Evolutionary conservation across 2,329 filamentous ascomycete genomes (phyloP).

Genomic region (Penicillium hordei): DNA sequence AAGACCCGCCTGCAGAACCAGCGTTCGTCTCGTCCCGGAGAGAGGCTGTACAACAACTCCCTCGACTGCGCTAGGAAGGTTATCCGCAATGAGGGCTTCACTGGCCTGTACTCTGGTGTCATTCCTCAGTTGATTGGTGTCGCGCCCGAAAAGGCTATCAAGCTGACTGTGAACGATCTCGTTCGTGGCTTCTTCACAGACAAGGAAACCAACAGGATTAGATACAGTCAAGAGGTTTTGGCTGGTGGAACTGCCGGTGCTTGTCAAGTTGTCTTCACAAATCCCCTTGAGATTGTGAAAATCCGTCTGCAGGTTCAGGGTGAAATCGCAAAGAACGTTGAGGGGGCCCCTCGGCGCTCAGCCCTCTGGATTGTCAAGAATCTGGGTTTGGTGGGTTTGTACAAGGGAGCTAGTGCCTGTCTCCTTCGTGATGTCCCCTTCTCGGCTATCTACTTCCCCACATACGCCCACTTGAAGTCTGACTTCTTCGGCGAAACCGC

Average conservation of each 20-base stretch:
- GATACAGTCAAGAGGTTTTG: slow-evolving; percentile 69
- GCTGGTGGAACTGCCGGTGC: slow-evolving; percentile 86
- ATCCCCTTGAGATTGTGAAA: slow-evolving; percentile 98
- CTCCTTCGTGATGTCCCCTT: slow-evolving; percentile 95
- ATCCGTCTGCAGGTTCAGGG: slow-evolving; percentile 97
- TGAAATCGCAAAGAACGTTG: slow-evolving; percentile 84
- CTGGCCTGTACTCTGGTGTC: slow-evolving; percentile 89
- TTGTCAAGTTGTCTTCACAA: slow-evolving; percentile 98
- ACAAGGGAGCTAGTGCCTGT: slow-evolving; percentile 95
- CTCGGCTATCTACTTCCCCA: slow-evolving; percentile 98
- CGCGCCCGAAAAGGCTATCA: slow-evolving; percentile 99
- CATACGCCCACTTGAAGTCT: slow-evolving; percentile 90
- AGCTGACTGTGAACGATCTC: slow-evolving; percentile 95
- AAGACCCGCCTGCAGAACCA: slow-evolving; percentile 99
- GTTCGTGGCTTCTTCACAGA: slow-evolving; percentile 75
- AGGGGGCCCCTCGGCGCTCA: slow-evolving; percentile 79
- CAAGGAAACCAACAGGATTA: slow-evolving; percentile 71
- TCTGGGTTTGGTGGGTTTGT: slow-evolving; percentile 87
- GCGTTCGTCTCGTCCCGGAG: slow-evolving; percentile 75
- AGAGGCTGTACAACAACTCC: slow-evolving; percentile 94
- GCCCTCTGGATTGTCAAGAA: slow-evolving; percentile 98
- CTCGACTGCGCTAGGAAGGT: slow-evolving; percentile 94
- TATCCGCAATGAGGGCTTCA: slow-evolving; percentile 84
- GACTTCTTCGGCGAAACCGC: slow-evolving; percentile 89
- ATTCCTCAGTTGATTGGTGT: slow-evolving; percentile 94